These are phyloP conservation scores for Kwoniella botswanensis DNA, from an alignment of 768 basidiomycete genomes.

Conservation along the genomic window DNA sequence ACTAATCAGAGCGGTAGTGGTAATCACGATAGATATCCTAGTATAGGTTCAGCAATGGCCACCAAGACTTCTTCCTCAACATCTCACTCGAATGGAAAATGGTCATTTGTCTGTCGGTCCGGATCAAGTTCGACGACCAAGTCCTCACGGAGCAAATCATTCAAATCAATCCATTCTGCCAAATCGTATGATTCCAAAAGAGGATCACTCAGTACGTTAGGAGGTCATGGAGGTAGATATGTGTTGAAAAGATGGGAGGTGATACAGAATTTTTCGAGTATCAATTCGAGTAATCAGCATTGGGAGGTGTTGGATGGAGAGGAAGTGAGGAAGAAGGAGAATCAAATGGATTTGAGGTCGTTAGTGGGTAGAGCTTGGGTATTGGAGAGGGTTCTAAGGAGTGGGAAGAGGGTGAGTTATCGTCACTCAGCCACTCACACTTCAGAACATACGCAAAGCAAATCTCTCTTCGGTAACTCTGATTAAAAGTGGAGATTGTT, in stretches of 20 bases:
- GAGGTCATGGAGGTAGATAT: neutral
- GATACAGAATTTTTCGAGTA: neutral
- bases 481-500: no score
- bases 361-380: constrained; percentile 48
- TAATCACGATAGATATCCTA: neutral
- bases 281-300: neutral
- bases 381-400: constrained; percentile 39
- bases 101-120: constrained; percentile 2
- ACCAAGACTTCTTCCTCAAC: constrained; percentile 5
- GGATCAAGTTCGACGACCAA: neutral
- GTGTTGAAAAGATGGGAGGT: constrained; percentile 14
- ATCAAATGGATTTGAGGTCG: constrained; percentile 37
- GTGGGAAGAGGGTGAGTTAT: constrained; percentile 45
- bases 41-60: constrained; percentile 15
- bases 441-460: no score
- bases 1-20: neutral
- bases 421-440: neutral
- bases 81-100: neutral
- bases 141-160: constrained; percentile 16
- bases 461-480: no score
- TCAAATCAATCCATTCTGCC: constrained; percentile 6
- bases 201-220: neutral
- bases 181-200: constrained; percentile 17
- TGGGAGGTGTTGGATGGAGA: constrained; percentile 18
- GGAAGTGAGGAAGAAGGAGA: constrained; percentile 33